Base-by-base conservation (phyloP, 2,329 filamentous ascomycete genomes). In the Boeremia exigua region DNA sequence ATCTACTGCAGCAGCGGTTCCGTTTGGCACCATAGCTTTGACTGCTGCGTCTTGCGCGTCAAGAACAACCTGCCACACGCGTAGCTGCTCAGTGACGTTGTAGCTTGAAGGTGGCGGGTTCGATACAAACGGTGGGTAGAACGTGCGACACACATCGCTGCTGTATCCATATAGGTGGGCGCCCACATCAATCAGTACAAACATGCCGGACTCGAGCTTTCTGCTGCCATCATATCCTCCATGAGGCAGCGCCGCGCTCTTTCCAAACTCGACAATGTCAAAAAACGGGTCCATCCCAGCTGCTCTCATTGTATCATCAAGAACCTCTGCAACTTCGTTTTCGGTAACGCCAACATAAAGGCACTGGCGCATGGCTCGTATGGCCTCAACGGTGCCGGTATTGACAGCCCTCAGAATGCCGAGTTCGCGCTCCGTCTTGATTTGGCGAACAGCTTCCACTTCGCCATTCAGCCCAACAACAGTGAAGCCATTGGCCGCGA, bases 101-200 rank as follows among this genome's bases (percentile, higher is more conserved):
- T 59, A 48, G 15, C 60, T 56, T 2, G 61, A 34, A 12, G 57
- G 51, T 15, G 59, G 53, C 9, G 58, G 56, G 14, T 59, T 61
- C 11, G 48, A 60, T 54, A 62, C 65, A 48, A 62, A 74, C 33
- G 66, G 86, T 6, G 69, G 67, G 30, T 67, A 85, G 73, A 88
- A 88, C 39, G 83, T 86, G 14, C 86, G 81, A 63, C 83, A 86
- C 7, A 88, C 85, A 60, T 88, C 85, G 2, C 84, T 87, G 4
- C 82, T 85, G 68, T 88, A 88, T 4, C 86, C 85, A 39, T 83
- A 77, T 29, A 86, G 80, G 67, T 87, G 85, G 0, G 84, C 82
- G 1, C 84, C 85, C 10, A 88, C 84, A 54, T 88, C 86, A 38
- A 88, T 87, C 11, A 88, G 75, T 0, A 88, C 75, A 72, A 88